A percentile compares a stretch with the other conserved stretches of the same genome.
phyloP scores from a whole-genome alignment of 768 basidiomycete genomes.

The Plicaturopsis crispa region DNA sequence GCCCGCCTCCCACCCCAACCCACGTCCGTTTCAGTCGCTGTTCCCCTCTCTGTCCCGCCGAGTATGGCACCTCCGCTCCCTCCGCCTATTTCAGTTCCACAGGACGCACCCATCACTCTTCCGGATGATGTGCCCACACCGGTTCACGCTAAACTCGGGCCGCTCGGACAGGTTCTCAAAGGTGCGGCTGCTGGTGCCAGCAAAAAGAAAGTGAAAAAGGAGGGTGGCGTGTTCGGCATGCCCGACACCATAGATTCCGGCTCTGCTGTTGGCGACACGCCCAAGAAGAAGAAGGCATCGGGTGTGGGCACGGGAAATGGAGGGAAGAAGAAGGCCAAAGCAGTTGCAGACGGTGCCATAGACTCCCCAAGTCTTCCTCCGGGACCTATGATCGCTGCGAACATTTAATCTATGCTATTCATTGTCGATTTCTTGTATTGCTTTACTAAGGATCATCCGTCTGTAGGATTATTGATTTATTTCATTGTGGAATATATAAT shows the following conservation, averaged over 20 bases:
- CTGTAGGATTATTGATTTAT: no score
- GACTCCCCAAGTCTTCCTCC: no score
- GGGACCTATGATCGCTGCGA: no score
- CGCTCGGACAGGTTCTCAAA: constrained; percentile 68
- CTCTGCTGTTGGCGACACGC: constrained; percentile 8
- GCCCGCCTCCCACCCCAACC: constrained; percentile 41
- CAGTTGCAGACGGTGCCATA: constrained; percentile 12
- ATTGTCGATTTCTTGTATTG: no score
- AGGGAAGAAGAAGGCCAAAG: no score
- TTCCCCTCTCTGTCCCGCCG: constrained; percentile 7
- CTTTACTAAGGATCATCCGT: no score
- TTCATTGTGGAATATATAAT: no score
- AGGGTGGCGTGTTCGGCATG: background rate
- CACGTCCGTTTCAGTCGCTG: constrained; percentile 12
- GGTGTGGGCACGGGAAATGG: constrained; percentile 15
- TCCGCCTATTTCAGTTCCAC: constrained; percentile 6
- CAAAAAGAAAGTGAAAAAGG: constrained; percentile 56
- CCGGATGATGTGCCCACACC: constrained; percentile 58
- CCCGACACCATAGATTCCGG: constrained; percentile 14
- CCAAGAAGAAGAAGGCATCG: constrained; percentile 16
- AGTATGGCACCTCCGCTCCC: constrained; percentile 15
- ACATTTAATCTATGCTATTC: no score
- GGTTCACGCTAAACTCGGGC: constrained; percentile 66
- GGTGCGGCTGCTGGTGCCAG: constrained; percentile 31
- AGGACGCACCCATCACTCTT: constrained; percentile 27